Percentiles rank a stretch among this genome's conserved stretches.
These are phyloP conservation scores for Globisporangium polare DNA, from an alignment of 352 stramenopile species.

Conservation along the genomic window DNA sequence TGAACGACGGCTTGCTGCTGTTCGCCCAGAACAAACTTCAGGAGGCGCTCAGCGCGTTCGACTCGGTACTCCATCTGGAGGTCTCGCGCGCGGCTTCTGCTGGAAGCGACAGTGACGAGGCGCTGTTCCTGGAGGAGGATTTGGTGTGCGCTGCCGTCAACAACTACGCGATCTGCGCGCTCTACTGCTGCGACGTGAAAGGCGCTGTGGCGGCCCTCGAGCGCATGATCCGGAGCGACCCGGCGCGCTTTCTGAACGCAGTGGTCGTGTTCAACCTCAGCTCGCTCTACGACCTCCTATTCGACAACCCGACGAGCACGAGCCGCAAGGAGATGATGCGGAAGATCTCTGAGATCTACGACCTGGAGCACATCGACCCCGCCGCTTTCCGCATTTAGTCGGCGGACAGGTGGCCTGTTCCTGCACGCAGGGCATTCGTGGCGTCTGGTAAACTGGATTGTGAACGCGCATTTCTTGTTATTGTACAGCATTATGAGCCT, in stretches of 20 bases:
- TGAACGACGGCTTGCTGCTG: slow-evolving; percentile 72
- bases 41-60: slow-evolving; percentile 69
- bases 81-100: background rate
- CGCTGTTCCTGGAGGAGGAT: slow-evolving; percentile 61
- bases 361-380: slow-evolving; percentile 70
- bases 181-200: slow-evolving; percentile 80
- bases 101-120: slow-evolving; percentile 20
- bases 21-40: slow-evolving; percentile 82
- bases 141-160: slow-evolving; percentile 70
- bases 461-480: background rate
- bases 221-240: slow-evolving; percentile 64
- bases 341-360: slow-evolving; percentile 66
- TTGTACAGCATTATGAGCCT: background rate
- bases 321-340: slow-evolving; percentile 84
- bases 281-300: slow-evolving; percentile 78
- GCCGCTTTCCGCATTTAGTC: slow-evolving; percentile 65
- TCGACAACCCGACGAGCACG: slow-evolving; percentile 71
- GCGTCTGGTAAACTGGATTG: background rate
- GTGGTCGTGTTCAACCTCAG: slow-evolving; percentile 80
- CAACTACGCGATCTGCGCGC: slow-evolving; percentile 77
- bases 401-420: background rate
- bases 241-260: slow-evolving; percentile 61
- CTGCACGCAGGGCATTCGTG: background rate
- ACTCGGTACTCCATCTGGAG: slow-evolving; percentile 55
- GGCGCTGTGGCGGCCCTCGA: slow-evolving; percentile 64